phyloP scores from a whole-genome alignment of 2,329 filamentous ascomycete species.

The Fusarium decemcellulare region DNA sequence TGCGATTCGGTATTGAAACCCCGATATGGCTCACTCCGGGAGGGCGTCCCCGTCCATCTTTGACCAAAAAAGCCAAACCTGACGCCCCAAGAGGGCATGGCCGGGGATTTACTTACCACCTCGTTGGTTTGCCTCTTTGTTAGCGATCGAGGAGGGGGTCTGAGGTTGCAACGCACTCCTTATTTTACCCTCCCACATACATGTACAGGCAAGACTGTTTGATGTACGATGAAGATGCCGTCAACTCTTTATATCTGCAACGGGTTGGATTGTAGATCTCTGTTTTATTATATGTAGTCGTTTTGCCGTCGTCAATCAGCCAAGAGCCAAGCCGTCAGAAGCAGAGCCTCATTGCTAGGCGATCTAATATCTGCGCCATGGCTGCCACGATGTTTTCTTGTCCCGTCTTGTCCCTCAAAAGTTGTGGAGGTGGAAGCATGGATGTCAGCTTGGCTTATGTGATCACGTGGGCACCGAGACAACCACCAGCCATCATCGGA shows the following conservation, averaged over 20 bases:
- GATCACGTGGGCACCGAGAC: slow-evolving; percentile 8
- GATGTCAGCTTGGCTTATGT: slow-evolving; percentile 1
- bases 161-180: slow-evolving; percentile 1
- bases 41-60: too few species aligned
- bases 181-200: background rate
- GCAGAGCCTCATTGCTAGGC: slow-evolving; percentile 38
- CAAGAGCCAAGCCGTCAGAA: slow-evolving; percentile 8
- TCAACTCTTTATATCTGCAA: background rate
- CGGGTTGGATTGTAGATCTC: background rate
- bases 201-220: background rate
- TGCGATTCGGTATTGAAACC: background rate
- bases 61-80: background rate
- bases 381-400: slow-evolving; percentile 1
- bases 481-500: slow-evolving; percentile 2
- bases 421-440: background rate
- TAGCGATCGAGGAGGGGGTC: background rate
- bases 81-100: background rate
- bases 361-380: slow-evolving; percentile 10
- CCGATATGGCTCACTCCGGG: background rate
- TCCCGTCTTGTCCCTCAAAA: background rate
- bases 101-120: background rate
- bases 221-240: background rate
- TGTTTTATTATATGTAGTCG: background rate
- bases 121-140: slow-evolving; percentile 9
- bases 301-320: slow-evolving; percentile 1